These are phyloP conservation scores for Glarea lozoyensis DNA, from an alignment of 495 filamentous ascomycete genomes.

Conservation along the genomic window DNA sequence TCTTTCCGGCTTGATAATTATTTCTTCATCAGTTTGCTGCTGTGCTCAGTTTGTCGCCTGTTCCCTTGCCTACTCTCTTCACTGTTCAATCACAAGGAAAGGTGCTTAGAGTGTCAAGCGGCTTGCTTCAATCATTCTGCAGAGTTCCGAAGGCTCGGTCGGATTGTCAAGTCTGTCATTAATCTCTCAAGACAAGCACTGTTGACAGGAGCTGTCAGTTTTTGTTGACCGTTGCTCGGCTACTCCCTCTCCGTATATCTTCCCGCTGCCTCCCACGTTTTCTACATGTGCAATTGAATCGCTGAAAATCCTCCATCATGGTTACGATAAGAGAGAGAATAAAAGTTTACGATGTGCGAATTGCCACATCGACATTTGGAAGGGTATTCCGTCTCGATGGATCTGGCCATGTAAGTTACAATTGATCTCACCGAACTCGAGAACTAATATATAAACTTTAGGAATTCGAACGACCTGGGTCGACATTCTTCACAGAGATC, in stretches of 20 bases:
- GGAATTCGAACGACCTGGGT: slow-evolving; percentile 47
- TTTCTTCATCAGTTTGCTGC: too few relatives aligned
- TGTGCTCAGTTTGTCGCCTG: too few relatives aligned
- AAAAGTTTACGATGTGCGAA: slow-evolving; percentile 22
- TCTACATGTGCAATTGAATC: slow-evolving; percentile 13
- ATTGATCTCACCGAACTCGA: neutral
- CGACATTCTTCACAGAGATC: slow-evolving; percentile 66
- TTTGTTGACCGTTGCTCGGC: neutral
- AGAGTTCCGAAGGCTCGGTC: neutral
- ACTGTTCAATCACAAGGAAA: too few relatives aligned
- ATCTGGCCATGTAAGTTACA: slow-evolving; percentile 55
- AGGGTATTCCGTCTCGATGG: slow-evolving; percentile 63
- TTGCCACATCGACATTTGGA: slow-evolving; percentile 46
- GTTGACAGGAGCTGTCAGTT: slow-evolving; percentile 1
- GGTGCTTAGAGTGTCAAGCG: too few relatives aligned
- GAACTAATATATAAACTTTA: slow-evolving; percentile 1
- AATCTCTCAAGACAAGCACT: neutral
- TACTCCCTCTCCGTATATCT: slow-evolving; percentile 8
- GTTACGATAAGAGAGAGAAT: slow-evolving; percentile 6
- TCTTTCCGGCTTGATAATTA: too few relatives aligned
- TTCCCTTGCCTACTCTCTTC: too few relatives aligned
- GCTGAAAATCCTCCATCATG: slow-evolving; percentile 8
- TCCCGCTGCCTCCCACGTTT: slow-evolving; percentile 14
- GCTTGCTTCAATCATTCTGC: neutral
- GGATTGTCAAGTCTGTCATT: neutral